A percentile compares a stretch with the other conserved stretches of the same genome.
Conservation (phyloP, 2,329 filamentous ascomycete genomes). For the Hypomyces perniciosus region DNA sequence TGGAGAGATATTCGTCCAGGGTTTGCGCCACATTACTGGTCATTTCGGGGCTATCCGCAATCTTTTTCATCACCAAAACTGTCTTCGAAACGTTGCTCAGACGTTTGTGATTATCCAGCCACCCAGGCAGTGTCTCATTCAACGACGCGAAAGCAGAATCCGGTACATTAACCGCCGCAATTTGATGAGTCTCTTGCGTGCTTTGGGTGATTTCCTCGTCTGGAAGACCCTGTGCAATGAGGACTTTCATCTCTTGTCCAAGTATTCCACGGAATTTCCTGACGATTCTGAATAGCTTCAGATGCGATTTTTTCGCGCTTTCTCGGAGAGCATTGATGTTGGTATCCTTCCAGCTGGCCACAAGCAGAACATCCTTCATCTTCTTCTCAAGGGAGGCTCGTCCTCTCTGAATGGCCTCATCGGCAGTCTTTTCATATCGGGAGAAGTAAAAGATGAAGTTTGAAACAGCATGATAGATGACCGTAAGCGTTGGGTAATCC, state of each 20-base stretch:
- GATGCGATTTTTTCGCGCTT: constrained; percentile 83
- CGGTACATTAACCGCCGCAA: constrained; percentile 10
- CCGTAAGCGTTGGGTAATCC: constrained; percentile 52
- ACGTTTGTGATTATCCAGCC: constrained; percentile 50
- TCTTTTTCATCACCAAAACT: constrained; percentile 64
- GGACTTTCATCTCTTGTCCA: constrained; percentile 63
- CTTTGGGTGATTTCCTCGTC: constrained; percentile 34
- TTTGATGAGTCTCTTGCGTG: constrained; percentile 1
- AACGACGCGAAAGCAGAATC: constrained; percentile 17
- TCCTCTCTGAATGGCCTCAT: constrained; percentile 60
- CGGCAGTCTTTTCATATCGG: constrained; percentile 62
- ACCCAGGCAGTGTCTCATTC: constrained; percentile 27
- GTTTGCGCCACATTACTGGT: constrained; percentile 52
- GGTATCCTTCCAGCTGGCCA: constrained; percentile 97
- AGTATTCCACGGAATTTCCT: constrained; percentile 81
- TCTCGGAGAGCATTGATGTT: constrained; percentile 86
- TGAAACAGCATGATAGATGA: constrained; percentile 58
- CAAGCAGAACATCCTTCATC: constrained; percentile 84
- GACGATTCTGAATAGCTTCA: constrained; percentile 85
- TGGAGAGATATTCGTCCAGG: constrained; percentile 62
- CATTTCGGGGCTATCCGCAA: constrained; percentile 47
- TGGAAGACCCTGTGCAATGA: constrained; percentile 56
- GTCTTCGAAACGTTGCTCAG: constrained; percentile 67
- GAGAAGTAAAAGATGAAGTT: constrained; percentile 75
- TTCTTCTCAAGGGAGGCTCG: constrained; percentile 76